Conservation (phyloP, 306 rosid genomes). For the Sphenostylis stenocarpa region DNA sequence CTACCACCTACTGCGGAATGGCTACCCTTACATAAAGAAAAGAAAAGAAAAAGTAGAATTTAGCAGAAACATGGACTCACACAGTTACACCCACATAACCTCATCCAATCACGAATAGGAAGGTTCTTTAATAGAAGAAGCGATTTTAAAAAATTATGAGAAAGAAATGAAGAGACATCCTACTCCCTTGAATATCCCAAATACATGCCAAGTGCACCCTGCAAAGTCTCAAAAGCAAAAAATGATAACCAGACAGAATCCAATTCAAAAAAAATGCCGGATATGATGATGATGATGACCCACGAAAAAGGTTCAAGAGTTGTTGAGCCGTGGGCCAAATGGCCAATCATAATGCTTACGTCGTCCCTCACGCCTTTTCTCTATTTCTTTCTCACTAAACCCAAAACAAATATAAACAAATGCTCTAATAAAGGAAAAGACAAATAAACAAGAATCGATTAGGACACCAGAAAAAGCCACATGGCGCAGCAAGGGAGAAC, state of each 20-base stretch:
- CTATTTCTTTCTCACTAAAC: background rate
- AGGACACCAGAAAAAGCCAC: conserved; percentile 33
- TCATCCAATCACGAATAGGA: conserved; percentile 6
- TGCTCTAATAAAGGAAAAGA: too few species aligned
- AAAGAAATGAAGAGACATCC: background rate
- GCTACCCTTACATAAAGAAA: background rate
- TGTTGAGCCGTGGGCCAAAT: conserved; percentile 36
- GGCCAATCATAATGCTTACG: conserved; percentile 33
- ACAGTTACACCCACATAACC: background rate
- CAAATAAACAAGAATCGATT: too few species aligned
- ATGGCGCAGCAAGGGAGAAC: conserved; percentile 28
- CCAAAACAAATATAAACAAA: background rate
- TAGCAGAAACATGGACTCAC: background rate
- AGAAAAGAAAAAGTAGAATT: background rate
- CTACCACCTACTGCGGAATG: background rate
- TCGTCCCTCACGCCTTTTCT: conserved; percentile 20
- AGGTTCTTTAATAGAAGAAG: conserved; percentile 8
- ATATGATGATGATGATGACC: conserved; percentile 25
- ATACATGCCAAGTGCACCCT: conserved; percentile 3
- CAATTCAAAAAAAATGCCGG: conserved; percentile 25
- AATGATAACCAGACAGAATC: conserved; percentile 31
- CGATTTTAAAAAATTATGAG: background rate
- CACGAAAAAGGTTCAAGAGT: conserved; percentile 32
- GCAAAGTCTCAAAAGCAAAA: conserved; percentile 19
- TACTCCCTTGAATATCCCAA: background rate